Conservation (phyloP, 2,329 filamentous ascomycete genomes). For the Cyclaneusma minus region DNA sequence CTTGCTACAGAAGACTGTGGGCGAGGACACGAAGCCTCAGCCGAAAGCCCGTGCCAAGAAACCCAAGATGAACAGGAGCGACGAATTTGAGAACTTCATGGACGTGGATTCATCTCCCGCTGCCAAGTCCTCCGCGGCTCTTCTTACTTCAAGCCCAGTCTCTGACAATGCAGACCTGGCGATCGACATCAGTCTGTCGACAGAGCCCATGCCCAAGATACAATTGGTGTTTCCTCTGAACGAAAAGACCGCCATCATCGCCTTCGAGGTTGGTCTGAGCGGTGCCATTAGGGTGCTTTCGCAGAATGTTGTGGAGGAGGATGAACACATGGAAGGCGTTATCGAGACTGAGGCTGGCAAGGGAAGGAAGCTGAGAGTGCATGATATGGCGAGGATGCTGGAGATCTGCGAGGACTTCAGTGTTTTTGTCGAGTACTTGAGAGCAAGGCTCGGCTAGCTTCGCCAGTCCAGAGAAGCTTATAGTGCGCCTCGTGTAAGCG, state of each 20-base stretch:
- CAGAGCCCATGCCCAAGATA: constrained; percentile 14
- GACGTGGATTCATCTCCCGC: no score
- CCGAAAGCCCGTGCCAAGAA: constrained; percentile 2
- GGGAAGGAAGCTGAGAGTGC: constrained; percentile 10
- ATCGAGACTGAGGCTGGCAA: constrained; percentile 3
- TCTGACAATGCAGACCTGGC: constrained; percentile 4
- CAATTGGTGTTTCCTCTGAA: constrained; percentile 14
- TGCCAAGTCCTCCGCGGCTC: no score
- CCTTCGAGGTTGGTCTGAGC: constrained; percentile 15
- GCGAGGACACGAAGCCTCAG: constrained; percentile 6
- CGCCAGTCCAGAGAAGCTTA: no score
- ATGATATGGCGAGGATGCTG: constrained; percentile 25
- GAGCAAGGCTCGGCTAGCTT: constrained; percentile 14
- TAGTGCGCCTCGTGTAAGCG: no score
- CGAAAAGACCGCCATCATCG: constrained; percentile 14
- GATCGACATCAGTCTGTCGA: constrained; percentile 15
- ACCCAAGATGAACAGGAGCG: constrained; percentile 9
- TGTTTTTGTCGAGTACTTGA: constrained; percentile 34
- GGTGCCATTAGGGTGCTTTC: constrained; percentile 13
- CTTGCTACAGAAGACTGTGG: constrained; percentile 47
- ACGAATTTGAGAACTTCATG: constrained; percentile 17
- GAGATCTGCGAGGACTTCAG: constrained; percentile 31
- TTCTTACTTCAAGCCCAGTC: background rate
- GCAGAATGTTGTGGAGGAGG: constrained; percentile 14
- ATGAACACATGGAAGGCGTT: constrained; percentile 9